Conservation (phyloP, 176 grass and related monocot species). For the Avena sativa region DNA sequence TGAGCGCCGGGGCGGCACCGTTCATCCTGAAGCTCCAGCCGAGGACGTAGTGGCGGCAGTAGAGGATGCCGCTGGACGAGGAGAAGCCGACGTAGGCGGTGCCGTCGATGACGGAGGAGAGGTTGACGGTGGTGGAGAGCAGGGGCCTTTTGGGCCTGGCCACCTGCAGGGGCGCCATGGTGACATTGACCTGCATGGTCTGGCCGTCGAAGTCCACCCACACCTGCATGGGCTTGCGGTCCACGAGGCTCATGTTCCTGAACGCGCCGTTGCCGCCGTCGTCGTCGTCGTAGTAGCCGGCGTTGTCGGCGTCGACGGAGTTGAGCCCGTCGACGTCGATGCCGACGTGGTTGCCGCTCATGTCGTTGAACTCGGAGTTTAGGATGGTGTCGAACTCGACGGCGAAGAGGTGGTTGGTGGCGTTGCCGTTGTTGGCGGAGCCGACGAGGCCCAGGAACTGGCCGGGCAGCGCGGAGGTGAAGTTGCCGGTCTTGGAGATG, state of each 20-base stretch:
- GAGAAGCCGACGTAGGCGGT: conserved; percentile 84
- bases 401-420: conserved; percentile 74
- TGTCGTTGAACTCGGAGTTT: conserved; percentile 78
- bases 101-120: conserved; percentile 69
- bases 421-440: conserved; percentile 65
- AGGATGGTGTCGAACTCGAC: conserved; percentile 92
- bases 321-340: conserved; percentile 71
- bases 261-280: conserved; percentile 51
- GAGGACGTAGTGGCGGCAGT: conserved; percentile 69
- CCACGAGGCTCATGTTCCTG: conserved; percentile 59
- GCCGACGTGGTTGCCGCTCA: conserved; percentile 87
- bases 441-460: conserved; percentile 78
- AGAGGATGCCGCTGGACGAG: conserved; percentile 66
- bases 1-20: conserved; percentile 62
- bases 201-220: conserved; percentile 83
- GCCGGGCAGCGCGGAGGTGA: conserved; percentile 55
- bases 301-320: conserved; percentile 63
- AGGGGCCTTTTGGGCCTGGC: conserved; percentile 57
- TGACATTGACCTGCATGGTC: conserved; percentile 64
- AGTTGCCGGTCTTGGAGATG: conserved; percentile 55
- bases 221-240: conserved; percentile 67
- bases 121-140: conserved; percentile 63
- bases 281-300: conserved; percentile 65
- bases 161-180: conserved; percentile 63
- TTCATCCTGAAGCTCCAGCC: conserved; percentile 70